Evolutionary conservation across 2,329 filamentous ascomycete genomes (phyloP).

Genomic region (Fusarium acutatum): DNA sequence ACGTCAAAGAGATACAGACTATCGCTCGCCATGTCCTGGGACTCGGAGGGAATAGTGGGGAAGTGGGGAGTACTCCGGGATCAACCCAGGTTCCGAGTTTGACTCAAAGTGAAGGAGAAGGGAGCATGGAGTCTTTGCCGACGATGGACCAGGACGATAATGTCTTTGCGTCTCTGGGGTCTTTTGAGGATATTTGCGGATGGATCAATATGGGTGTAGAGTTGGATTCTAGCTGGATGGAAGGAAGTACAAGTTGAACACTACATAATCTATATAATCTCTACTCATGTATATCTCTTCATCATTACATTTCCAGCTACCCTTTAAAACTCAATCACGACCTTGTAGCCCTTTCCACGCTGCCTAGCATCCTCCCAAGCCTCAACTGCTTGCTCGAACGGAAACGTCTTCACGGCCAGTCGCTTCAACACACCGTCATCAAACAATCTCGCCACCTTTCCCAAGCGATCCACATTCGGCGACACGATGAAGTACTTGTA

Average conservation of each 20-base stretch:
- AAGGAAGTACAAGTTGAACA: neutral
- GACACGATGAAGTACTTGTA: conserved; percentile 42
- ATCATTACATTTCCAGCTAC: accelerated
- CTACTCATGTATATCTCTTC: no score
- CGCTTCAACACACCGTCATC: neutral
- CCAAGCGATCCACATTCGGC: neutral
- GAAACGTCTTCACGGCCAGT: neutral
- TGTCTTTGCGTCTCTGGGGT: neutral
- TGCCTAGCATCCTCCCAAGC: conserved; percentile 11
- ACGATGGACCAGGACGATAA: neutral
- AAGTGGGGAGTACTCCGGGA: neutral
- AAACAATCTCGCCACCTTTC: neutral
- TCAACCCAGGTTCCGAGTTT: conserved; percentile 2
- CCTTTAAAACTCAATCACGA: neutral
- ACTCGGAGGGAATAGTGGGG: neutral
- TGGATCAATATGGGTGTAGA: neutral
- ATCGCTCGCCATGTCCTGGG: conserved; percentile 31
- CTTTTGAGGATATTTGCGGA: conserved; percentile 14
- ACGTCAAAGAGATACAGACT: conserved; percentile 28
- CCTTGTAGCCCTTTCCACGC: conserved; percentile 3
- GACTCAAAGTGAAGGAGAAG: neutral
- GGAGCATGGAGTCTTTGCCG: neutral
- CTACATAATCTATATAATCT: no score
- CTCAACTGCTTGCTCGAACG: neutral
- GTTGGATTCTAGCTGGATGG: neutral